Conservation (phyloP, 345 rosid species). For the Salix udensis region DNA sequence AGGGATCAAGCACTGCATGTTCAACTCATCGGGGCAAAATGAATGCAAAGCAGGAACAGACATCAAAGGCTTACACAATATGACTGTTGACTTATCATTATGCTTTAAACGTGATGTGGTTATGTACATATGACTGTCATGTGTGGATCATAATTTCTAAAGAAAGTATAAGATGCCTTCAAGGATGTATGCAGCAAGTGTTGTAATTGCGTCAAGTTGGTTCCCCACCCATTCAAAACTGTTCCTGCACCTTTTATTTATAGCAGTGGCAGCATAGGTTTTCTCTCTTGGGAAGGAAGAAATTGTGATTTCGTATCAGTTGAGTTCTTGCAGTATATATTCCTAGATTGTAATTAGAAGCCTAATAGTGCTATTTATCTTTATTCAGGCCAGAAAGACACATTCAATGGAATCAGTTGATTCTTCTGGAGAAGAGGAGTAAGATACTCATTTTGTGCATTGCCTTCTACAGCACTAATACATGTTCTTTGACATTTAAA, state of each 20-base stretch:
- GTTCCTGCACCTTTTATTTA: background rate
- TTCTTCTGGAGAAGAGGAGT: constrained; percentile 98
- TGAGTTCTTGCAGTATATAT: constrained; percentile 7
- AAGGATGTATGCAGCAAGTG: too few species aligned
- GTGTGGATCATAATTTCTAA: background rate
- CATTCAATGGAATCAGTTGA: constrained; percentile 85
- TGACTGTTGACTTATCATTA: background rate
- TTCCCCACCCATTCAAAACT: background rate
- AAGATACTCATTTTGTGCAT: constrained; percentile 36
- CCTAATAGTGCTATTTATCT: constrained; percentile 16
- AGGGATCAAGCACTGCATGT: background rate
- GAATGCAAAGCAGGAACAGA: background rate
- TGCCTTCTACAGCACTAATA: background rate
- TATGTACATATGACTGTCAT: too few species aligned
- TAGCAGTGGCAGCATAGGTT: background rate
- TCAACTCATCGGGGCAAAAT: background rate
- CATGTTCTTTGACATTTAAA: constrained; percentile 5
- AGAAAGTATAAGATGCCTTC: background rate
- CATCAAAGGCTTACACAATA: background rate
- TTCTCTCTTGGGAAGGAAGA: background rate
- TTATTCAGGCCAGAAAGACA: constrained; percentile 72
- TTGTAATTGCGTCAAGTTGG: background rate
- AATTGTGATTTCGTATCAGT: background rate
- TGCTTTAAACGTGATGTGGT: background rate
- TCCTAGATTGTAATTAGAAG: background rate